These are phyloP conservation scores for Flaveria sonorensis DNA, from an alignment of 129 eudicot species.

Conservation along the genomic window DNA sequence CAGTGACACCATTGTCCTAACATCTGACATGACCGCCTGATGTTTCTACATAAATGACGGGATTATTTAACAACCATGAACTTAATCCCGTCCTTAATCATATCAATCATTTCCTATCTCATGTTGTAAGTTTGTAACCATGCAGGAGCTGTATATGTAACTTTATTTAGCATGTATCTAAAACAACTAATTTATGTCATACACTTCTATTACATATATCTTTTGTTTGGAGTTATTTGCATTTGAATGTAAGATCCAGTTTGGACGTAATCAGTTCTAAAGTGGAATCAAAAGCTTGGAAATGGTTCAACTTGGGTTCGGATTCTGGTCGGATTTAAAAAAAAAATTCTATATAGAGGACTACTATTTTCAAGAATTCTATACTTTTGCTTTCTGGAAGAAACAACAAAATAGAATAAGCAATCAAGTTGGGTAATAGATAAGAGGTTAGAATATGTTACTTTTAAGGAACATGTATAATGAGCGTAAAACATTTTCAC, in stretches of 20 bases:
- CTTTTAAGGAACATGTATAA: not conserved
- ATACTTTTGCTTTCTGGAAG: not conserved
- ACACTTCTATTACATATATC: slow-evolving; percentile 16
- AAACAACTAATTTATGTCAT: slow-evolving; percentile 31
- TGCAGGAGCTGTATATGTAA: slow-evolving; percentile 26
- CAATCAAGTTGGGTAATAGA: not conserved
- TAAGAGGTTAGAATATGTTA: not conserved
- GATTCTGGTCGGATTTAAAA: not conserved
- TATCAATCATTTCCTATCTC: slow-evolving; percentile 10
- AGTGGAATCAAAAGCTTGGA: not conserved
- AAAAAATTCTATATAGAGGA: not conserved
- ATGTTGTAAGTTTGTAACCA: slow-evolving; percentile 33
- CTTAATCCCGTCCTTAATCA: not conserved
- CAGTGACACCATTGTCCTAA: slow-evolving; percentile 53
- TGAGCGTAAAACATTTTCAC: too few relatives aligned
- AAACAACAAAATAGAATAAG: not conserved
- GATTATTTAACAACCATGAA: slow-evolving; percentile 33
- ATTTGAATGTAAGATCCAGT: not conserved
- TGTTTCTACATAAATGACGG: slow-evolving; percentile 32
- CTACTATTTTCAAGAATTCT: not conserved
- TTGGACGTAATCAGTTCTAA: not conserved
- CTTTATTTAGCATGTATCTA: slow-evolving; percentile 33
- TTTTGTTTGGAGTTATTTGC: slow-evolving; percentile 1
- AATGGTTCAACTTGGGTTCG: not conserved
- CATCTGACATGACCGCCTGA: slow-evolving; percentile 27